These are phyloP conservation scores for Trichoderma orchidacearum DNA, from an alignment of 495 filamentous ascomycete genomes.

Conservation along the genomic window DNA sequence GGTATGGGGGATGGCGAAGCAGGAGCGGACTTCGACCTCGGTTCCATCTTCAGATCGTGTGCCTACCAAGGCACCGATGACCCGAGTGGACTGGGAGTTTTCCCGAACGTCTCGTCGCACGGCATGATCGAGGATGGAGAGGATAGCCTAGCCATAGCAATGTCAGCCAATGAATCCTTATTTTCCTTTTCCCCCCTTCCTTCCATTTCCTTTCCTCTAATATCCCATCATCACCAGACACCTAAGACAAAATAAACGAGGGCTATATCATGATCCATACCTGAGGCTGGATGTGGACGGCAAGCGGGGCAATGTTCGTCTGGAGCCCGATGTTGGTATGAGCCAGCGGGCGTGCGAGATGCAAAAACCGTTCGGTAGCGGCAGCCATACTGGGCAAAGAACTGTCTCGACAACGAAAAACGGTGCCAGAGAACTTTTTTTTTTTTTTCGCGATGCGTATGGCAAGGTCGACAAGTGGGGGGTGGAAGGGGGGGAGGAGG, in stretches of 20 bases:
- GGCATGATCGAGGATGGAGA: conserved; percentile 96
- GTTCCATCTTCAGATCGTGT: conserved; percentile 87
- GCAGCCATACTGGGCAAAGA: conserved; percentile 57
- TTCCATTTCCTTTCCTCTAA: neutral
- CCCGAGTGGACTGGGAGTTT: conserved; percentile 67
- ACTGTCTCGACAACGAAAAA: neutral
- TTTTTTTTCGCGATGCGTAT: neutral
- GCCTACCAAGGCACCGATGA: conserved; percentile 91
- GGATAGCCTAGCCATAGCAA: conserved; percentile 54
- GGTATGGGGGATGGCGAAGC: conserved; percentile 95
- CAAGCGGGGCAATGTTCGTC: conserved; percentile 74
- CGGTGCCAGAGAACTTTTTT: neutral
- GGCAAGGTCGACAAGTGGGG: neutral
- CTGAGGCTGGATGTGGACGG: conserved; percentile 89
- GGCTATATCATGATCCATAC: conserved; percentile 67
- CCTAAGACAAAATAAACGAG: conserved; percentile 38
- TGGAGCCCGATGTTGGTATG: conserved; percentile 64
- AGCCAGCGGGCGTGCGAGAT: conserved; percentile 84
- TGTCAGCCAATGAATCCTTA: neutral
- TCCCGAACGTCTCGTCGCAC: conserved; percentile 80
- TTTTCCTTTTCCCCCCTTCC: neutral
- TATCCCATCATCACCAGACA: neutral
- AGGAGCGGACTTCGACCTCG: conserved; percentile 87
- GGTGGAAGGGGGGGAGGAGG: neutral
- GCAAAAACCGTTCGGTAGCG: conserved; percentile 67